Evolutionary conservation across 352 stramenopile species (phyloP), one percentile per base, ranked within the genome.

Genomic region (Achlya hypogyna): DNA sequence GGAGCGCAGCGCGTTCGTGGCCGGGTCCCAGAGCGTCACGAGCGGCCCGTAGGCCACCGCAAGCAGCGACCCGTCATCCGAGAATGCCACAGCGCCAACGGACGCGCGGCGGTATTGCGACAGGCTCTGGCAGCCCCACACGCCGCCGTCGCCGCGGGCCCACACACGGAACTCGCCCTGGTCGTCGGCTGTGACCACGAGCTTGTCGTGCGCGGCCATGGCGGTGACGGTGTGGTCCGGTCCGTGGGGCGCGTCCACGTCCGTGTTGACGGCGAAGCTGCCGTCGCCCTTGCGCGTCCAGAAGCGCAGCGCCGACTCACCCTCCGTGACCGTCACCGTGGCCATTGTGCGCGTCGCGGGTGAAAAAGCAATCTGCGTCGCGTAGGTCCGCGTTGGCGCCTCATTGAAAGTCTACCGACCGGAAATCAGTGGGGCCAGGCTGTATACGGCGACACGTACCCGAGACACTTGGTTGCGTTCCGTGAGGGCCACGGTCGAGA

Each of bases 381-480:
- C 60, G 23, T 42, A 67, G 22, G 60, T 67, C 31, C 60, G 60
- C 10, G 51, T 67, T 20, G 60, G 60, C 16, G 42, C 45, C 59
- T 67, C 60, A 25, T 67, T 38, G 51, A 58, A 49, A 9, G 60
- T 67, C 60, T 67, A 67, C n/a, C 23, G 12, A 27, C 25, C 49
- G 22, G 9, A 51, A 49, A 63, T 51, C 40, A 38, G 31, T 35
- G 4, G 49, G 14, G 3, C 53, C 8, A 49, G 4, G 20, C 49
- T 16, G 6, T 18, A 49, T 1, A 6, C 23, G 51, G n/a, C n/a
- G 25, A 20, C 4, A 59, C 43, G 8, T 67, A 67, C 60, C 45
- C 81, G 79, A n/a, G 85, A 88, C 27, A 94, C 83, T 51, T 91
- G 83, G 72, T 94, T 94, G 42, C 85, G 85, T 51, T 91, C 81